Percentiles rank a stretch among this genome's conserved stretches.
Evolutionary conservation across 495 filamentous ascomycete genomes (phyloP).

Genomic region (Lasiosphaeriaceae sp.): DNA sequence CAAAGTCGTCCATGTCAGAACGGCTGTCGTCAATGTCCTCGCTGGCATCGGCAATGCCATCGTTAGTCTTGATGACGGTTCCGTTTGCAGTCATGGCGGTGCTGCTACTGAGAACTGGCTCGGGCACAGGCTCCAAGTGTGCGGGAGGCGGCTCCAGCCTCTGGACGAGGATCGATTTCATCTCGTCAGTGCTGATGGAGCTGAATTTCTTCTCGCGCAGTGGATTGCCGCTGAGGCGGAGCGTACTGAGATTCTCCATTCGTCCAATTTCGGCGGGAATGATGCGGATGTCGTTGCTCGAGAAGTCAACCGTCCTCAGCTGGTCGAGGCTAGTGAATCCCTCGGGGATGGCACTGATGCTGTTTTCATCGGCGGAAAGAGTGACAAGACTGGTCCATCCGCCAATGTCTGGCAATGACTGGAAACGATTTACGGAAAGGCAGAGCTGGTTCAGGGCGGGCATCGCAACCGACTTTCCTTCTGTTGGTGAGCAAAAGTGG

Average conservation of each 20-base stretch:
- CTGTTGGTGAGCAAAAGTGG: slow-evolving; percentile 36
- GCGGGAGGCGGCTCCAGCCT: slow-evolving; percentile 57
- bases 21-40: slow-evolving; percentile 39
- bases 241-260: slow-evolving; percentile 71
- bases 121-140: slow-evolving; percentile 14
- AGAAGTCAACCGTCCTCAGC: slow-evolving; percentile 73
- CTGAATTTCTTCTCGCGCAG: slow-evolving; percentile 81
- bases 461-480: slow-evolving; percentile 37
- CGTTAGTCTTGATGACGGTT: background rate
- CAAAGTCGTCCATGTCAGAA: slow-evolving; percentile 70
- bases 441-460: slow-evolving; percentile 71
- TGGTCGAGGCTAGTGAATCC: slow-evolving; percentile 65
- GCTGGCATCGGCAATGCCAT: slow-evolving; percentile 10
- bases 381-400: slow-evolving; percentile 69
- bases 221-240: slow-evolving; percentile 81
- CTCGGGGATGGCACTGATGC: slow-evolving; percentile 64
- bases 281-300: slow-evolving; percentile 72
- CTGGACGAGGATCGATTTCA: slow-evolving; percentile 71
- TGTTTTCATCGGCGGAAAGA: slow-evolving; percentile 76
- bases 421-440: slow-evolving; percentile 73
- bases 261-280: slow-evolving; percentile 73
- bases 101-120: background rate
- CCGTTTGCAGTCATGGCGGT: background rate
- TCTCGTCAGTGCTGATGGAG: slow-evolving; percentile 70
- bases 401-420: slow-evolving; percentile 62